Evolutionary conservation across 1,284 basidiomycete genomes (phyloP).

Genomic region (Acaromyces ingoldii): DNA sequence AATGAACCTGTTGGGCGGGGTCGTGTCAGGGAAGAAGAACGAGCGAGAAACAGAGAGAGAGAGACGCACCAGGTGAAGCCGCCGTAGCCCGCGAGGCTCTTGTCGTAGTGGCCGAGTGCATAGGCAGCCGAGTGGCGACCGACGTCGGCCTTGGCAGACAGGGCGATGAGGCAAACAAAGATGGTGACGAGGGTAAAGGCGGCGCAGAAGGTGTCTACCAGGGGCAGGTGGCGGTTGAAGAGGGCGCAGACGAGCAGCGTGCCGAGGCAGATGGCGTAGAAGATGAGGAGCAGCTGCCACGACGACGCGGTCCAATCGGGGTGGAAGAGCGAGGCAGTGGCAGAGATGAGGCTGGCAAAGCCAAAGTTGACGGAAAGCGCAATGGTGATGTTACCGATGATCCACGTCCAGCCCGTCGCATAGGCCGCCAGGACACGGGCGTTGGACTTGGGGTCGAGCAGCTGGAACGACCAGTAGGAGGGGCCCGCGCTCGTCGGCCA

Average conservation of each 20-base stretch:
- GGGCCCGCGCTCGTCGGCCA: conserved; percentile 11
- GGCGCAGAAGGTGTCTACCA: conserved; percentile 11
- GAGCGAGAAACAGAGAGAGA: neutral
- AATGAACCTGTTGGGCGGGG: neutral
- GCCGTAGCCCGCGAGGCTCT: conserved; percentile 8
- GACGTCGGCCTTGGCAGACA: conserved; percentile 8
- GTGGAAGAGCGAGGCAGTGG: conserved; percentile 4
- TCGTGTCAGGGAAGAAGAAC: neutral
- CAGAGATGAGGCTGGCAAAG: conserved; percentile 8
- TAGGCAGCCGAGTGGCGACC: conserved; percentile 8
- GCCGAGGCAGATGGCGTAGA: conserved; percentile 7
- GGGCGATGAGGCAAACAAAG: conserved; percentile 7
- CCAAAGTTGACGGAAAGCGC: conserved; percentile 16
- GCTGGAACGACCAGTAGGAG: conserved; percentile 9
- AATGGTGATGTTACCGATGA: conserved; percentile 14
- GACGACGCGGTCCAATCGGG: conserved; percentile 6
- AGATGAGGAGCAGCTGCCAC: conserved; percentile 15
- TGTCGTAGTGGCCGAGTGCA: conserved; percentile 11
- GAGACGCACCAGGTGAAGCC: conserved; percentile 6
- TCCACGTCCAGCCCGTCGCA: conserved; percentile 11
- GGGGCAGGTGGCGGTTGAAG: conserved; percentile 8
- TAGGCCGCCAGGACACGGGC: conserved; percentile 5
- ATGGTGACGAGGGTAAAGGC: conserved; percentile 10
- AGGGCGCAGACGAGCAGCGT: conserved; percentile 5
- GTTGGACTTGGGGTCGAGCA: conserved; percentile 2